phyloP scores from a whole-genome alignment of 306 rosid species.

The Carpinus viminea region DNA sequence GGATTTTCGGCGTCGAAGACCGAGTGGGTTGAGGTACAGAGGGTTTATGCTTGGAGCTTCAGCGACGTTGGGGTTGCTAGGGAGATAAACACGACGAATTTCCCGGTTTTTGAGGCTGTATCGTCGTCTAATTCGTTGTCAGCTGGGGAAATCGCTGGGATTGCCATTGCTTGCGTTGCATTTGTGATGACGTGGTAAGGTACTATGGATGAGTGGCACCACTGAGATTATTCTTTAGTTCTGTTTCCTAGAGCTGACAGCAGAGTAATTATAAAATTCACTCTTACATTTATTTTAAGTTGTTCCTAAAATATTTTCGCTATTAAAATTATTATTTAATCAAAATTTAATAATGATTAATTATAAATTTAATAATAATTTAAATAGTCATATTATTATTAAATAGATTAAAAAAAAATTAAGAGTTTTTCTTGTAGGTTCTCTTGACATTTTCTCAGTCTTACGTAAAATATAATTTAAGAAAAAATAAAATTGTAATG shows the following conservation, averaged over 20 bases:
- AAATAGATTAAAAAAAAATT: too few relatives aligned
- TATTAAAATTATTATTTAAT: too few relatives aligned
- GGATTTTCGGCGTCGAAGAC: constrained; percentile 91
- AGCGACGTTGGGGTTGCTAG: constrained; percentile 59
- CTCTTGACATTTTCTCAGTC: too few relatives aligned
- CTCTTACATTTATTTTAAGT: too few relatives aligned
- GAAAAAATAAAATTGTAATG: too few relatives aligned
- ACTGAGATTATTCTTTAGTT: not conserved
- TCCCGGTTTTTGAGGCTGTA: constrained; percentile 49
- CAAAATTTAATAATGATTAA: too few relatives aligned
- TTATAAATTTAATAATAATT: too few relatives aligned
- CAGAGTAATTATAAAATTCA: too few relatives aligned
- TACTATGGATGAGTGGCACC: not conserved
- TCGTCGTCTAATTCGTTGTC: constrained; percentile 48
- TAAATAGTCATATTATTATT: too few relatives aligned
- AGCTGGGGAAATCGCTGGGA: constrained; percentile 53
- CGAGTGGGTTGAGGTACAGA: constrained; percentile 70
- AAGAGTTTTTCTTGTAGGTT: too few relatives aligned
- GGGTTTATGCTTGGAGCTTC: constrained; percentile 88
- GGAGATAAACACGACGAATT: constrained; percentile 59
- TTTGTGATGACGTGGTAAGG: constrained; percentile 24
- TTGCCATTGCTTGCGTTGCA: constrained; percentile 41
- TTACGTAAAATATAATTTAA: too few relatives aligned
- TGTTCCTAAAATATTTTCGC: too few relatives aligned
- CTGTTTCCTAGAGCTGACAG: not conserved